Evolutionary conservation across 2,329 filamentous ascomycete genomes (phyloP).

Genomic region (Fusarium sambucinum): DNA sequence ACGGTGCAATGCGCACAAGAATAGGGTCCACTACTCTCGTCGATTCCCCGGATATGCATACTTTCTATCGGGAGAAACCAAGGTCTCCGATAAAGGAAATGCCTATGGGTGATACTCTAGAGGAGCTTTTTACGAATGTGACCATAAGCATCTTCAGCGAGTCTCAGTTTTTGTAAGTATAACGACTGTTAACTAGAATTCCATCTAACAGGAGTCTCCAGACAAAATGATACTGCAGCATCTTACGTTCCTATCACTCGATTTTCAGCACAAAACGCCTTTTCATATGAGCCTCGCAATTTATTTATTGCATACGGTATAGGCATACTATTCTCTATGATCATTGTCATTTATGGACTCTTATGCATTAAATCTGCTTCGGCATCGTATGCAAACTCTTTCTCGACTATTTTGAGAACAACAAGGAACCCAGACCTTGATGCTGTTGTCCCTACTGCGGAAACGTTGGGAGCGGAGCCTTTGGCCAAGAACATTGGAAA

Average conservation of each 20-base stretch:
- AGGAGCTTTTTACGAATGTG: not conserved
- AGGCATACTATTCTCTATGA: rapidly evolving
- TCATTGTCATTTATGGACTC: not conserved
- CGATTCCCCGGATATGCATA: not conserved
- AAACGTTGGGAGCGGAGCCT: conserved; percentile 13
- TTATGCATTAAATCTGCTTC: conserved; percentile 9
- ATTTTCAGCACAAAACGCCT: not conserved
- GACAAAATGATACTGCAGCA: conserved; percentile 12
- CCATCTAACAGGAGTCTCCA: rapidly evolving
- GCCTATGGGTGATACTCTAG: conserved; percentile 3
- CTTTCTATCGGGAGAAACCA: rapidly evolving
- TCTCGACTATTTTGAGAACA: conserved; percentile 23
- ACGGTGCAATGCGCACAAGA: not conserved
- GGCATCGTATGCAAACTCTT: not conserved
- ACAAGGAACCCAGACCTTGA: conserved; percentile 18
- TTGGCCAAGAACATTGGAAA: not conserved
- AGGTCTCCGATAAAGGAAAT: not conserved
- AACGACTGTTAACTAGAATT: rapidly evolving
- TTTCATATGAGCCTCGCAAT: conserved; percentile 14
- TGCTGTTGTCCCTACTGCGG: not conserved
- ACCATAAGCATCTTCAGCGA: conserved; percentile 24
- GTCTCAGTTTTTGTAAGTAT: not conserved
- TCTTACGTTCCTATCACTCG: not conserved
- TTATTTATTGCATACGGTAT: conserved; percentile 17
- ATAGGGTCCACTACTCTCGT: rapidly evolving